Evolutionary conservation across 306 rosid species (phyloP).

Genomic region (Alnus rubra): DNA sequence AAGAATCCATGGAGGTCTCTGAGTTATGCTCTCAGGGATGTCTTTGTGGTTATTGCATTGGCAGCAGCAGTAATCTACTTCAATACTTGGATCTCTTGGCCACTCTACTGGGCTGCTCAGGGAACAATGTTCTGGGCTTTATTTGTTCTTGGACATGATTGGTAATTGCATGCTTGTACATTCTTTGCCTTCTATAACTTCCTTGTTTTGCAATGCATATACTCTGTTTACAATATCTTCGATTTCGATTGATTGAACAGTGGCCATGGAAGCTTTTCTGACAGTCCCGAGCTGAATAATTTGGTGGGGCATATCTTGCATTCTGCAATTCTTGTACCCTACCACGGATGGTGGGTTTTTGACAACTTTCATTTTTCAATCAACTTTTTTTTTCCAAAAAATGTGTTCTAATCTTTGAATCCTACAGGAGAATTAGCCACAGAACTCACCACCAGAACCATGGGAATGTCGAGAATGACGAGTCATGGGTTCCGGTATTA

Average conservation of each 20-base stretch:
- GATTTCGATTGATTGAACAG: slow-evolving; percentile 45
- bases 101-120: slow-evolving; percentile 75
- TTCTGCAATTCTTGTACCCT: slow-evolving; percentile 87
- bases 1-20: slow-evolving; percentile 79
- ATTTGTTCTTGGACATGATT: slow-evolving; percentile 95
- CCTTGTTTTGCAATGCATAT: background rate
- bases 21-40: slow-evolving; percentile 66
- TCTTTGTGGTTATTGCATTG: slow-evolving; percentile 43
- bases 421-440: slow-evolving; percentile 89
- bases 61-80: slow-evolving; percentile 43
- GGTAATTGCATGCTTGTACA: slow-evolving; percentile 37
- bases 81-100: slow-evolving; percentile 63
- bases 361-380: slow-evolving; percentile 3
- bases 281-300: slow-evolving; percentile 49
- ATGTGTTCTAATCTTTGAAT: background rate
- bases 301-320: slow-evolving; percentile 87
- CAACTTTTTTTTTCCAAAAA: background rate
- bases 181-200: background rate
- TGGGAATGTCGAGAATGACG: slow-evolving; percentile 93
- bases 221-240: background rate
- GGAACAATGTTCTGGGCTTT: slow-evolving; percentile 99
- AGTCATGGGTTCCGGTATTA: slow-evolving; percentile 93
- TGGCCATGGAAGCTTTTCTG: slow-evolving; percentile 99
- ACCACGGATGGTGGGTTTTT: slow-evolving; percentile 78
- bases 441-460: slow-evolving; percentile 98